A percentile compares a stretch with the other conserved stretches of the same genome.
Conservation (phyloP, 2,329 filamentous ascomycete genomes). For the Cytospora piceae region DNA sequence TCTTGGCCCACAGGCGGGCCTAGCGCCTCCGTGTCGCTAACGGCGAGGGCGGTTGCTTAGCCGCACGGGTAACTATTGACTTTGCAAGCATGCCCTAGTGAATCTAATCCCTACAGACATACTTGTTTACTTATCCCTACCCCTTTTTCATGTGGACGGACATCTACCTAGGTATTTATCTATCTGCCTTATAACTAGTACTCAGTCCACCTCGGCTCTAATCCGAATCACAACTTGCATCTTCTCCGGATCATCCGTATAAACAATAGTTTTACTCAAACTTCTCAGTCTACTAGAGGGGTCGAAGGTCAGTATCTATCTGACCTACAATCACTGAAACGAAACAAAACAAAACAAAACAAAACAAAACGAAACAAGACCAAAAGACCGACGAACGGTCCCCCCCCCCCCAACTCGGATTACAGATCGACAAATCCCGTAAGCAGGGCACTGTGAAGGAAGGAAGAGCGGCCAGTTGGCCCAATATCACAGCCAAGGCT, state of each 20-base stretch:
- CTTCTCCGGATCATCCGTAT: background rate
- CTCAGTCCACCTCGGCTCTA: background rate
- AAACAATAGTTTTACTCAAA: background rate
- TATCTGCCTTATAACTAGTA: background rate
- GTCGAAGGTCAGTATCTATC: background rate
- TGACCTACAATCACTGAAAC: constrained; percentile 17
- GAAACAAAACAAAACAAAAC: constrained; percentile 14
- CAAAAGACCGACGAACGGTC: background rate
- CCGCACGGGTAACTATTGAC: background rate
- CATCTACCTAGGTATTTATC: too few relatives aligned
- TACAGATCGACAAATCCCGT: background rate
- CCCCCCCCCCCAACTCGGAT: constrained; percentile 1
- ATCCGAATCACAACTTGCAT: background rate
- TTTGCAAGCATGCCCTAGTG: background rate
- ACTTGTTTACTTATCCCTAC: background rate
- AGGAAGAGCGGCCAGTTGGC: background rate
- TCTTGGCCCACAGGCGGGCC: background rate
- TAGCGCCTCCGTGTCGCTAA: constrained; percentile 1
- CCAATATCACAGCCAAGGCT: constrained; percentile 1
- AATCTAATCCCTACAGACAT: background rate
- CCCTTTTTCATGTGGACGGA: background rate
- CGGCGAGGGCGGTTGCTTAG: background rate
- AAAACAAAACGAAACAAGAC: background rate
- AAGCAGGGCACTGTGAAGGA: background rate
- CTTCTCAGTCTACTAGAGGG: background rate